These are phyloP conservation scores for Grammothele lineata DNA, from an alignment of 768 basidiomycete genomes.

Conservation along the genomic window DNA sequence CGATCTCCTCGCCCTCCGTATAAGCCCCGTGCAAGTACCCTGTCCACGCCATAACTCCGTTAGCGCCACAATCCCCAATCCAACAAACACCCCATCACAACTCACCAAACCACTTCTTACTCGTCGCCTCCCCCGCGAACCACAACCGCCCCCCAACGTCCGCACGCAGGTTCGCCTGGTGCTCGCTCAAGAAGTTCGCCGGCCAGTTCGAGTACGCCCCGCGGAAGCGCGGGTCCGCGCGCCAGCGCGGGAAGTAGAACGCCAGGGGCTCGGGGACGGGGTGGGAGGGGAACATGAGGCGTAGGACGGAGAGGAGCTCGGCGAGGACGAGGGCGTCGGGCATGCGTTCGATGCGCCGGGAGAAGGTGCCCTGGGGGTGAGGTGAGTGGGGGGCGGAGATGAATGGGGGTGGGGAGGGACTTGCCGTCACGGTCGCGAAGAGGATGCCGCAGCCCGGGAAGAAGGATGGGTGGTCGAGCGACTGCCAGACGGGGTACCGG, in stretches of 20 bases:
- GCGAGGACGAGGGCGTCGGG: constrained; percentile 40
- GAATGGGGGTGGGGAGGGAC: neutral
- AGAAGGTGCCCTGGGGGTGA: constrained; percentile 51
- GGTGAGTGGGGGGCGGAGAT: neutral
- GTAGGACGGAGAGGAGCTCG: constrained; percentile 56
- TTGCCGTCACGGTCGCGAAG: constrained; percentile 46
- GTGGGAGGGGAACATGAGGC: constrained; percentile 52
- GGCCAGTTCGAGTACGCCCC: constrained; percentile 73
- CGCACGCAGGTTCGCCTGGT: constrained; percentile 51
- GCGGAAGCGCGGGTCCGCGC: constrained; percentile 44
- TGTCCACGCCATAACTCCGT: constrained; percentile 23
- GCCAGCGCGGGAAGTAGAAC: constrained; percentile 56
- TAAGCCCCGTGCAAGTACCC: constrained; percentile 60
- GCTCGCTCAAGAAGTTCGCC: constrained; percentile 48
- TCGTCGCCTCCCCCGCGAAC: constrained; percentile 66
- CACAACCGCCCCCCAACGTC: constrained; percentile 48
- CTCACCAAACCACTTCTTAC: constrained; percentile 53
- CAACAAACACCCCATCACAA: constrained; percentile 1
- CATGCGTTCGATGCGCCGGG: constrained; percentile 53
- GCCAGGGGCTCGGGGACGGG: constrained; percentile 52
- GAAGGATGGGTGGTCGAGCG: constrained; percentile 52
- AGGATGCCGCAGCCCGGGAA: constrained; percentile 57
- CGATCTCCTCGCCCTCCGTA: constrained; percentile 45
- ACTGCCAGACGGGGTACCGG: constrained; percentile 67
- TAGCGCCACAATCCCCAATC: too few species aligned